Base-by-base conservation (phyloP, 371 early-diverging fungal species). In the Syncephalastrum racemosum region DNA sequence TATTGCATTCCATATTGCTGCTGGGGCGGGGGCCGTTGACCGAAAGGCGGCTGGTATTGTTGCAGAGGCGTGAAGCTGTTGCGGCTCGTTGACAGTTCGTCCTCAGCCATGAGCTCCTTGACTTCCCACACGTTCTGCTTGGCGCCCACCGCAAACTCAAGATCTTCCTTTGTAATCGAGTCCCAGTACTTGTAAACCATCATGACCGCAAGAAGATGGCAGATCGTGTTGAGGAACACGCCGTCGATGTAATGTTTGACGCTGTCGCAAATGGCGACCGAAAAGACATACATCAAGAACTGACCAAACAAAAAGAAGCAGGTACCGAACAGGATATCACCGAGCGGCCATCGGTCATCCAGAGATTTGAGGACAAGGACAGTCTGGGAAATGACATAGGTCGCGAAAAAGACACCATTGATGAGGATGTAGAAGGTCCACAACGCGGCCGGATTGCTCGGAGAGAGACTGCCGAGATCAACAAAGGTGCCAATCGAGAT, bases 121-220 rank as follows among this genome's bases (percentile, higher is more conserved):
- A 92, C 88, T 78, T 97, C 96, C 97, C 97, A 97, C 3, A 90
- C 86, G 59, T 93, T 91, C 55, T 83, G 84, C 68, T 91, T 94
- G 20, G 90, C 86, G 42, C 93, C 93, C 24, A 98, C 96, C 20
- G 90, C 87, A 71, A 96, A 98, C 79, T 98, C 98, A 27, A 97
- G 77, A 69, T 97, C 98, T 69, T 98, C 98, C 77, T 96, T 96
- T 40, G 98, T 97, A 66, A 98, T 96, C 16, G 90, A 90, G 71
- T 98, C 97, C 98, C 98, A 98, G 81, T 93, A 98, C 79, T 98
- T 98, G 85, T 97, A 98, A 8, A 97, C 92, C 97, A 98, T 97
- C 98, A 98, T 97, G 46, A 98, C 95, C 23, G 90, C 87, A 59
- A 98, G 72, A 53, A 98, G 75, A n/a, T 90, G 92, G 64, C 89